phyloP scores from a whole-genome alignment of 1,284 basidiomycete species.

The Rhodotorula sp. region DNA sequence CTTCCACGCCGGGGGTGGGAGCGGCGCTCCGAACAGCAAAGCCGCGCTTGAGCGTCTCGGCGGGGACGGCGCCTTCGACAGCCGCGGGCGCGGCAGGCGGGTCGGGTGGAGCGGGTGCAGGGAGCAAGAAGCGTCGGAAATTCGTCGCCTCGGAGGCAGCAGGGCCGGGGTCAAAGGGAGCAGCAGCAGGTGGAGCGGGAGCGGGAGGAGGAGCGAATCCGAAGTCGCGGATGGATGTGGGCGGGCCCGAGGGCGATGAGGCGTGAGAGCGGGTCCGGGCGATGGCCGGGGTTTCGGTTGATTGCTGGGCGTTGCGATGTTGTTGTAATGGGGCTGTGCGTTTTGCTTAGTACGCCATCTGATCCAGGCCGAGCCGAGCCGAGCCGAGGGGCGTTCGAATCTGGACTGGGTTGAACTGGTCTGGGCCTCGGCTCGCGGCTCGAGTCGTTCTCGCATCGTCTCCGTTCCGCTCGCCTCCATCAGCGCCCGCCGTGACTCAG shows the following conservation, averaged over 20 bases:
- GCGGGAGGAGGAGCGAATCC: background rate
- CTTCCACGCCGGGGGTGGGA: background rate
- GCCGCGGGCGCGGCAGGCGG: background rate
- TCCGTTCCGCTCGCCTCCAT: background rate
- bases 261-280: background rate
- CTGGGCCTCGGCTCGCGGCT: background rate
- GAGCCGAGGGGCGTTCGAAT: too few relatives aligned
- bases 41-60: background rate
- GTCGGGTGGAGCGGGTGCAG: background rate
- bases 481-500: background rate
- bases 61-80: background rate
- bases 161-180: background rate
- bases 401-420: too few relatives aligned
- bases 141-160: background rate
- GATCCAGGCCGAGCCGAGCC: too few relatives aligned
- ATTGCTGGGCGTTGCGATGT: background rate
- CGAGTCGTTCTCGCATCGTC: background rate
- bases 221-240: conserved; percentile 2
- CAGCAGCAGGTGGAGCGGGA: background rate
- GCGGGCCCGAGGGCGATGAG: conserved; percentile 2
- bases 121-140: conserved; percentile 12
- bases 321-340: background rate
- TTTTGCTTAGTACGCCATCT: background rate
- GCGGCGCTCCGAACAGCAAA: background rate
- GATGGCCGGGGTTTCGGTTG: background rate